These are phyloP conservation scores for Naegleria gruberi DNA, from an alignment of 208 protist genomes.

Conservation along the genomic window DNA sequence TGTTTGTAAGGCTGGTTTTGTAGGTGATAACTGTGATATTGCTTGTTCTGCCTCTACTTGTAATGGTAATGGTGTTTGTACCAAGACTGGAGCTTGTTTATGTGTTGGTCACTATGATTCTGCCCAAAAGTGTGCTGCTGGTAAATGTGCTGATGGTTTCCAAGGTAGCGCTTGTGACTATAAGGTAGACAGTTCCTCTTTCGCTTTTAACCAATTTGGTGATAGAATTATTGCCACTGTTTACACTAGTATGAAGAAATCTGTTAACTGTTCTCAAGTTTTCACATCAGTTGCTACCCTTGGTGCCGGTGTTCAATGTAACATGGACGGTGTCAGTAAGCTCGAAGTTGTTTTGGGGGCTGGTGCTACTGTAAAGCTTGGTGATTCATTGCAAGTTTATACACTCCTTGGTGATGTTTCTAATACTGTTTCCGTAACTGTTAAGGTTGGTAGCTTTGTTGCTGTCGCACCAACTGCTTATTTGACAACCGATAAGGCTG, in stretches of 20 bases:
- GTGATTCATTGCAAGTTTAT: background rate
- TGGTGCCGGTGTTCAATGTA: background rate
- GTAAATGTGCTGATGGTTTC: background rate
- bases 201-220: background rate
- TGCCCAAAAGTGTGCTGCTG: no score
- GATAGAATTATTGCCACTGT: background rate
- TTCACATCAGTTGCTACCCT: background rate
- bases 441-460: background rate
- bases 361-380: background rate
- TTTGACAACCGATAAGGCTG: background rate
- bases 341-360: background rate
- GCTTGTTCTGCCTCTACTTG: background rate
- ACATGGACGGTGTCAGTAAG: background rate
- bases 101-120: background rate
- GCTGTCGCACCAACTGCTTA: background rate
- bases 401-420: background rate
- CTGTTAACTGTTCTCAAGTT: background rate
- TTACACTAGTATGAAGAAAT: background rate
- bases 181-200: background rate
- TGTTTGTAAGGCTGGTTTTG: background rate
- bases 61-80: constrained; percentile 4
- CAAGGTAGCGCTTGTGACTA: background rate
- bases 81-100: background rate
- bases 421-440: background rate
- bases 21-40: background rate